These are phyloP conservation scores for Phyllosticta ampelicida DNA, from an alignment of 2,329 filamentous ascomycete species.

Conservation along the genomic window DNA sequence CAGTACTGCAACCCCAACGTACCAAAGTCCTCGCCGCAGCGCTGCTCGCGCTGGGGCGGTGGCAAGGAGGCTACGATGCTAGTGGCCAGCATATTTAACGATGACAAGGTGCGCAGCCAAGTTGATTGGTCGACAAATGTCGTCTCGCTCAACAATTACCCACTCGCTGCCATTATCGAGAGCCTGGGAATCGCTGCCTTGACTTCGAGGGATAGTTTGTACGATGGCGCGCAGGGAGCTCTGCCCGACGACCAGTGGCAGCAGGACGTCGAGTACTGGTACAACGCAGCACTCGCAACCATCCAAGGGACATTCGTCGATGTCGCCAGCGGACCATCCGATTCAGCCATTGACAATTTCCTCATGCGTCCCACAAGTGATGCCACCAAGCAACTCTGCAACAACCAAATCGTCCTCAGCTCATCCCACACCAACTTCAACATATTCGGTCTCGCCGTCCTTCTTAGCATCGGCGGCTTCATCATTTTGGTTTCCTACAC, in stretches of 20 bases:
- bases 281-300: conserved; percentile 9
- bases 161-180: neutral
- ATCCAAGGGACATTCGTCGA: conserved; percentile 10
- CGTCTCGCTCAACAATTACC: neutral
- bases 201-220: conserved; percentile 3
- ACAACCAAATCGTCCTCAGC: conserved; percentile 11
- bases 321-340: conserved; percentile 3
- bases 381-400: neutral
- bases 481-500: conserved; percentile 14
- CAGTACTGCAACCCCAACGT: conserved; percentile 11
- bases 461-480: conserved; percentile 14
- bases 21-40: neutral
- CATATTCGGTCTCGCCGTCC: conserved; percentile 17
- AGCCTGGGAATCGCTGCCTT: neutral
- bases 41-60: neutral
- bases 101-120: neutral
- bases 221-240: neutral
- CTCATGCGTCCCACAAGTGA: neutral
- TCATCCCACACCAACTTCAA: conserved; percentile 13
- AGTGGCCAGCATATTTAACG: neutral
- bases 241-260: conserved; percentile 13
- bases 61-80: neutral
- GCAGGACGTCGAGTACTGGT: conserved; percentile 12
- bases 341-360: neutral
- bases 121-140: neutral